A percentile compares a stretch with the other conserved stretches of the same genome.
These are phyloP conservation scores for Aspergillus incahuasiensis DNA, from an alignment of 495 filamentous ascomycete species.

Conservation along the genomic window DNA sequence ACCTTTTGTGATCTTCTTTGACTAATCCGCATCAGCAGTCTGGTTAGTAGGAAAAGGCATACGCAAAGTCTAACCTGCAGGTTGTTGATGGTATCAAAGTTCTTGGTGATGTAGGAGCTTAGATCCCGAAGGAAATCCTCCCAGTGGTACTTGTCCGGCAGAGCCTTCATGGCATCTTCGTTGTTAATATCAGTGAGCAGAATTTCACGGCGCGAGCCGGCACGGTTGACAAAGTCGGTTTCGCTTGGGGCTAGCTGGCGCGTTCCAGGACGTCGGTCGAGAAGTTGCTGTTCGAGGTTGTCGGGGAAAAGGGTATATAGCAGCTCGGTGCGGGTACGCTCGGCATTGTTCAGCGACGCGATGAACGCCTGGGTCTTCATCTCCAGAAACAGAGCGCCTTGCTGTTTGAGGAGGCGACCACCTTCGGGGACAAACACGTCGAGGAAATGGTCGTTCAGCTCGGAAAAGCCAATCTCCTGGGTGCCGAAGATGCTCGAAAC, in stretches of 20 bases:
- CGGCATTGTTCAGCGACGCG: conserved; percentile 60
- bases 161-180: conserved; percentile 53
- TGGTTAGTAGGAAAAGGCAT: neutral
- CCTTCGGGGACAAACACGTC: conserved; percentile 79
- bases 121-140: conserved; percentile 72
- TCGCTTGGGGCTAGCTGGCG: conserved; percentile 65
- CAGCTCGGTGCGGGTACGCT: conserved; percentile 60
- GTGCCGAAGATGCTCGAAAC: conserved; percentile 78
- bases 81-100: conserved; percentile 60
- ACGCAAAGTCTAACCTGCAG: conserved; percentile 36
- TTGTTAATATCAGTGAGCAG: conserved; percentile 60
- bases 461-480: conserved; percentile 75
- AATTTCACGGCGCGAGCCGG: conserved; percentile 60
- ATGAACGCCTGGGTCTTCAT: conserved; percentile 86
- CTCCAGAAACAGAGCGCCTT: conserved; percentile 69
- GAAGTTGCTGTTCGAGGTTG: conserved; percentile 59
- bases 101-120: conserved; percentile 69
- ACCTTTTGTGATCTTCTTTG: conserved; percentile 41
- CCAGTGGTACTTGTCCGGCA: conserved; percentile 76
- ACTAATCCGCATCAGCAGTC: conserved; percentile 27
- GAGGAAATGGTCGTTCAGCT: conserved; percentile 80
- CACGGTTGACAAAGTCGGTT: conserved; percentile 64
- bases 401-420: conserved; percentile 63
- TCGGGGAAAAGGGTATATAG: conserved; percentile 71
- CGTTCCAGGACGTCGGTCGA: conserved; percentile 59